Evolutionary conservation across 331 rosid species (phyloP), one percentile per base, ranked within the genome.

Genomic region (Malus hybrid): DNA sequence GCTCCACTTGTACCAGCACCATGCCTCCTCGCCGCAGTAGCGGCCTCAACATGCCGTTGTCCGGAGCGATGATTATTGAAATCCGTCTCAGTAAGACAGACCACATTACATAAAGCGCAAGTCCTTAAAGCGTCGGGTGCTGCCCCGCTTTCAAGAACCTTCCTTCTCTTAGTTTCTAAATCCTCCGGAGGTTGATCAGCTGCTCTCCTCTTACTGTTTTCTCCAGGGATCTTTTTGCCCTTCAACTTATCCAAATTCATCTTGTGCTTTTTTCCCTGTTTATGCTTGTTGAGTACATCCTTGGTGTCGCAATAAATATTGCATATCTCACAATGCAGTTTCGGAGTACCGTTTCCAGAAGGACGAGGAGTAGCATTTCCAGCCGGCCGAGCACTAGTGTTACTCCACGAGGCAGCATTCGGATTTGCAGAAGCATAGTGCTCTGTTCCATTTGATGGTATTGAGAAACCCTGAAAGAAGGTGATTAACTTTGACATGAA

Each of bases 191-290:
- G 77, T 70, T 20, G 67, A 59, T 73, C 70, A 36, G 7, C 73
- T 54, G 80, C 57, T 81, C 82, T 87, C 80, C 78, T 80, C 83
- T 76, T 76, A 27, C 72, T 74, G 55, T 73, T 79, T 22, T 62
- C 28, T 64, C 77, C 79, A 66, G 54, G 12, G 2, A 5, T 24
- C 28, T 70, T 56, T 67, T 81, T 81, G 46, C 80, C 82, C 54
- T 76, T 84, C 64, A 78, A 71, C 73, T 82, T 84, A 24, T 73
- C 90, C 79, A 84, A 33, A 61, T 82, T 87, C 79, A 67, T 78
- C 83, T 84, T 83, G 83, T 87, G 90, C 75, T 77, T 87, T 81
- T 84, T 87, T 29, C 88, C 90, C 71, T 77, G 72, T 76, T 87
- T 87, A 80, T 87, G 90, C 57, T 84, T 85, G 69, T 82, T 82